These are phyloP conservation scores for Xerocomus spinulosus DNA, from an alignment of 768 basidiomycete species.

Conservation along the genomic window DNA sequence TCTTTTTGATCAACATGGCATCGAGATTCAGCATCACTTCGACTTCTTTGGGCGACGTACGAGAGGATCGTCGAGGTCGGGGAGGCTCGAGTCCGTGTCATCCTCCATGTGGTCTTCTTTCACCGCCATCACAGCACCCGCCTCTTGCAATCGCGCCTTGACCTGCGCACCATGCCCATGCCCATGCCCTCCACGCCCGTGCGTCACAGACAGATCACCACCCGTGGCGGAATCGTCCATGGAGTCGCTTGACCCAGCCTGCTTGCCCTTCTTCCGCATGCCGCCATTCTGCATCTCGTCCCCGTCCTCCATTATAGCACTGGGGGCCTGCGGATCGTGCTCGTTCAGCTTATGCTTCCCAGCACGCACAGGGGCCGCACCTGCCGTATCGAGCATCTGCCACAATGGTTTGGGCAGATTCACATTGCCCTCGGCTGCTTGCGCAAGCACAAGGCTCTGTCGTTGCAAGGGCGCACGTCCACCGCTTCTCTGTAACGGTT, in stretches of 20 bases:
- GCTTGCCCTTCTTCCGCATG: slow-evolving; percentile 24
- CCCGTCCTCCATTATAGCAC: slow-evolving; percentile 21
- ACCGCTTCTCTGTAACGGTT: slow-evolving; percentile 6
- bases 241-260: slow-evolving; percentile 11
- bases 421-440: slow-evolving; percentile 39
- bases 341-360: slow-evolving; percentile 37
- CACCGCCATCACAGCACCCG: slow-evolving; percentile 23
- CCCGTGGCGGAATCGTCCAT: slow-evolving; percentile 11
- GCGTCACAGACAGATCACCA: slow-evolving; percentile 8
- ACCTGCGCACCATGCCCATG: slow-evolving; percentile 18
- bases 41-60: slow-evolving; percentile 32
- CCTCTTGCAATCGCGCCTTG: slow-evolving; percentile 23
- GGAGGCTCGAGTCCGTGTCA: slow-evolving; percentile 20
- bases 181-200: slow-evolving; percentile 16
- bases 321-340: slow-evolving; percentile 24
- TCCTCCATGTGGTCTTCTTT: slow-evolving; percentile 28
- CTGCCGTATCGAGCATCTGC: slow-evolving; percentile 46
- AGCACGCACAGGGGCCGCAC: slow-evolving; percentile 23
- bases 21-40: neutral
- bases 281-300: slow-evolving; percentile 12
- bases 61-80: slow-evolving; percentile 32
- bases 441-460: slow-evolving; percentile 43
- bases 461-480: slow-evolving; percentile 37
- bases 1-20: too few relatives aligned
- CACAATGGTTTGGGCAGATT: slow-evolving; percentile 49